Evolutionary conservation across 2,329 filamentous ascomycete species (phyloP).

Genomic region (Dactylellina leptospora): DNA sequence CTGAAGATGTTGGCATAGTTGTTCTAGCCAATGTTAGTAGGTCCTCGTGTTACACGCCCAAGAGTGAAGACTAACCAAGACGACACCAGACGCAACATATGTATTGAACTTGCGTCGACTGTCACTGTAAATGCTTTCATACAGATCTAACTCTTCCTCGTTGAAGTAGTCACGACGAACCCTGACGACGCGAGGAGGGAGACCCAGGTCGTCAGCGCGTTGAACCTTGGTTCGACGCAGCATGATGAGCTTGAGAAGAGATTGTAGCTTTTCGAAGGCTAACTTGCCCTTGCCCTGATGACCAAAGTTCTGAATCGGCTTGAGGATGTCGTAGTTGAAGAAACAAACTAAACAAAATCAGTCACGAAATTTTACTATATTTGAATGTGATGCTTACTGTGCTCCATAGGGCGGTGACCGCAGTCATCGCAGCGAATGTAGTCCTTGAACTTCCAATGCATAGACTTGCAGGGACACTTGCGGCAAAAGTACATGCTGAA

Average conservation of each 20-base stretch:
- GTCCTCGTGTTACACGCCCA: not conserved
- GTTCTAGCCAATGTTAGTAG: slow-evolving; percentile 64
- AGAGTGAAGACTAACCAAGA: slow-evolving; percentile 65
- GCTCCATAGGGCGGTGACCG: slow-evolving; percentile 55
- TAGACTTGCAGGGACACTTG: slow-evolving; percentile 77
- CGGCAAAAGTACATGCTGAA: slow-evolving; percentile 97
- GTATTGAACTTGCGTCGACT: slow-evolving; percentile 90
- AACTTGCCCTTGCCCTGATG: slow-evolving; percentile 70
- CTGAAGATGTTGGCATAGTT: slow-evolving; percentile 99
- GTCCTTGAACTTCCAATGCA: slow-evolving; percentile 74
- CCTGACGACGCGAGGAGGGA: slow-evolving; percentile 91
- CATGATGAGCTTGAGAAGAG: slow-evolving; percentile 95
- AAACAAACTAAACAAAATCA: slow-evolving; percentile 73
- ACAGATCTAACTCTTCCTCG: slow-evolving; percentile 94
- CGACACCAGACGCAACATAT: slow-evolving; percentile 90
- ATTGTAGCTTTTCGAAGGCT: slow-evolving; percentile 81
- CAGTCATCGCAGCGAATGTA: slow-evolving; percentile 55
- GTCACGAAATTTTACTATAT: slow-evolving; percentile 53
- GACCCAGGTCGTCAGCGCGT: slow-evolving; percentile 91
- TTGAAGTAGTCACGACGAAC: slow-evolving; percentile 96
- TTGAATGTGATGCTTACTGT: slow-evolving; percentile 28
- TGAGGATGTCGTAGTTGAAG: slow-evolving; percentile 94
- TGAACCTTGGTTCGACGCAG: slow-evolving; percentile 92
- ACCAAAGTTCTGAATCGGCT: slow-evolving; percentile 75
- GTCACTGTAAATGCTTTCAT: slow-evolving; percentile 92